phyloP scores from a whole-genome alignment of 371 early-diverging fungal genomes.

The Apophysomyces trapeziformis region DNA sequence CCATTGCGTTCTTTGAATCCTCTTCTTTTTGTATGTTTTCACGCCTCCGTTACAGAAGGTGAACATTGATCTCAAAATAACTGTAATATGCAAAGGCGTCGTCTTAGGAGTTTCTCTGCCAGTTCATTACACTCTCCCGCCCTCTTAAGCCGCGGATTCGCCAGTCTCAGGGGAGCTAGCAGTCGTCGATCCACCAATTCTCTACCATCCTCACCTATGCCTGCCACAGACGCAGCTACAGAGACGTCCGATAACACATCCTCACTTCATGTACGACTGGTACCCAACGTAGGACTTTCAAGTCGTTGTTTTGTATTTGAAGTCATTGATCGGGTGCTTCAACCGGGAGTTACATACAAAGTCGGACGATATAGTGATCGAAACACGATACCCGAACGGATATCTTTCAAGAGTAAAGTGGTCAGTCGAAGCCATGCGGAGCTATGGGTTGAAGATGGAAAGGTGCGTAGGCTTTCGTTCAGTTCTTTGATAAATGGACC shows the following conservation, averaged over 20 bases:
- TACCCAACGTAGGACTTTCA: constrained; percentile 74
- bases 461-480: neutral
- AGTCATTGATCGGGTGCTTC: constrained; percentile 77
- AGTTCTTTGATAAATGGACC: neutral
- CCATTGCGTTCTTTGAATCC: constrained; percentile 4
- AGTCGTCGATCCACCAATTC: constrained; percentile 7
- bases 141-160: constrained; percentile 9
- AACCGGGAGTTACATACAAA: constrained; percentile 67
- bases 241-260: neutral
- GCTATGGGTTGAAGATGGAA: constrained; percentile 76
- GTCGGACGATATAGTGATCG: constrained; percentile 85
- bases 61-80: neutral
- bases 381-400: constrained; percentile 60
- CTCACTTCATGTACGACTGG: constrained; percentile 69
- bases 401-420: constrained; percentile 93
- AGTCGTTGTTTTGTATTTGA: constrained; percentile 80
- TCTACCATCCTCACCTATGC: constrained; percentile 5
- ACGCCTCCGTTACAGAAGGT: neutral
- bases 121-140: constrained; percentile 9
- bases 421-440: constrained; percentile 94
- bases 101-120: constrained; percentile 12
- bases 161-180: constrained; percentile 5
- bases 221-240: neutral
- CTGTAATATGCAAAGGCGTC: constrained; percentile 6
- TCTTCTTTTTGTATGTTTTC: neutral